These are phyloP conservation scores for Pseudozyma tsukubaensis DNA, from an alignment of 1,284 basidiomycete species.

Conservation along the genomic window DNA sequence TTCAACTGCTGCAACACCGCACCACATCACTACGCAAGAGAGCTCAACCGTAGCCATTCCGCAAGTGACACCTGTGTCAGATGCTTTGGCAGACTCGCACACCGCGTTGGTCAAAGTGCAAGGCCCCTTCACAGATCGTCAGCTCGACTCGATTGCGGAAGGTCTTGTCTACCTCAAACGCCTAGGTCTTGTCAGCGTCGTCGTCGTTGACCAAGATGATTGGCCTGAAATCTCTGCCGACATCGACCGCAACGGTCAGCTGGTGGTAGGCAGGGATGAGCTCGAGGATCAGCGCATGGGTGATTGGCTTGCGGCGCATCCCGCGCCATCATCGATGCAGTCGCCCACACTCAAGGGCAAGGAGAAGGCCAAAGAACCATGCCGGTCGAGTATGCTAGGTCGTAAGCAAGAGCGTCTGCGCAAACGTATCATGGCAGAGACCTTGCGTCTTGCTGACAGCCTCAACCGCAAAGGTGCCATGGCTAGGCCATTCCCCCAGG, in stretches of 20 bases:
- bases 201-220: slow-evolving; percentile 90
- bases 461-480: slow-evolving; percentile 86
- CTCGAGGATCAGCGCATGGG: slow-evolving; percentile 47
- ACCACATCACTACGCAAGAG: slow-evolving; percentile 66
- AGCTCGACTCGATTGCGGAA: slow-evolving; percentile 90
- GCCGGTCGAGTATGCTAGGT: slow-evolving; percentile 26
- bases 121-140: slow-evolving; percentile 93
- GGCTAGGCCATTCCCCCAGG: slow-evolving; percentile 79
- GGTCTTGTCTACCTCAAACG: slow-evolving; percentile 96
- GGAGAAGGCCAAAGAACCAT: slow-evolving; percentile 8
- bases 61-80: slow-evolving; percentile 35
- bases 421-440: slow-evolving; percentile 80
- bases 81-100: slow-evolving; percentile 70
- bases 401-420: slow-evolving; percentile 67
- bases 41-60: slow-evolving; percentile 61
- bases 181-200: slow-evolving; percentile 91
- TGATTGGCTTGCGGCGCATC: slow-evolving; percentile 54
- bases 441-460: slow-evolving; percentile 76
- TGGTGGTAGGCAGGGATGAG: slow-evolving; percentile 46
- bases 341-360: slow-evolving; percentile 26
- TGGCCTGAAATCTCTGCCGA: slow-evolving; percentile 71
- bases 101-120: slow-evolving; percentile 97
- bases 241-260: slow-evolving; percentile 48
- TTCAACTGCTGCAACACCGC: slow-evolving; percentile 35
- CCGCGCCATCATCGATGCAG: slow-evolving; percentile 13